Evolutionary conservation across 2,329 filamentous ascomycete genomes (phyloP).

Genomic region (Graphilbum sp.): DNA sequence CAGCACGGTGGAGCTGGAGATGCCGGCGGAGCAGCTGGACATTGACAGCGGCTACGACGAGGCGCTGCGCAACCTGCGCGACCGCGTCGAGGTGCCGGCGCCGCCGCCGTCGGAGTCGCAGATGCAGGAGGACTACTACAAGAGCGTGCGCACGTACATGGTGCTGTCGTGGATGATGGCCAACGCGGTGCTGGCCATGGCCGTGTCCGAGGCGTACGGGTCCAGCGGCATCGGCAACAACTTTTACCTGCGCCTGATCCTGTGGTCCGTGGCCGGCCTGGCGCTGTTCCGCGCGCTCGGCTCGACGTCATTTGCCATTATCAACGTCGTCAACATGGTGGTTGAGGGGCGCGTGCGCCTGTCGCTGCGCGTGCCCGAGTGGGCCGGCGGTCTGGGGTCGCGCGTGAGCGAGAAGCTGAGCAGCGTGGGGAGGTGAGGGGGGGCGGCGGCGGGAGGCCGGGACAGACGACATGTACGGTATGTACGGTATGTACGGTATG

Average conservation of each 20-base stretch:
- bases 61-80: conserved; percentile 85
- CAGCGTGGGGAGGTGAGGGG: conserved; percentile 26
- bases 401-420: conserved; percentile 31
- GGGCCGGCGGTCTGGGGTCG: conserved; percentile 25
- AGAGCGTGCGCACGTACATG: conserved; percentile 94
- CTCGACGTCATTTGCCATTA: conserved; percentile 61
- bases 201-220: conserved; percentile 72
- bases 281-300: conserved; percentile 82
- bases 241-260: conserved; percentile 79
- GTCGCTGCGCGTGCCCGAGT: conserved; percentile 36
- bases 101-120: conserved; percentile 53
- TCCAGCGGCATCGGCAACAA: conserved; percentile 59
- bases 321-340: conserved; percentile 69
- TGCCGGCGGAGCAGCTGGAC: conserved; percentile 94
- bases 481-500: too few relatives aligned
- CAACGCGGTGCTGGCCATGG: conserved; percentile 89
- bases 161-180: conserved; percentile 86
- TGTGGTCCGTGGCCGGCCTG: conserved; percentile 77
- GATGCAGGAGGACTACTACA: conserved; percentile 96
- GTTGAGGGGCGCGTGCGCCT: conserved; percentile 67
- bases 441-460: too few relatives aligned
- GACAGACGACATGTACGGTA: too few relatives aligned
- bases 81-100: conserved; percentile 66
- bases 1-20: conserved; percentile 74
- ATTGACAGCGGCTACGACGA: conserved; percentile 97